These are phyloP conservation scores for Kockovaella imperatae DNA, from an alignment of 768 basidiomycete genomes.

Conservation along the genomic window DNA sequence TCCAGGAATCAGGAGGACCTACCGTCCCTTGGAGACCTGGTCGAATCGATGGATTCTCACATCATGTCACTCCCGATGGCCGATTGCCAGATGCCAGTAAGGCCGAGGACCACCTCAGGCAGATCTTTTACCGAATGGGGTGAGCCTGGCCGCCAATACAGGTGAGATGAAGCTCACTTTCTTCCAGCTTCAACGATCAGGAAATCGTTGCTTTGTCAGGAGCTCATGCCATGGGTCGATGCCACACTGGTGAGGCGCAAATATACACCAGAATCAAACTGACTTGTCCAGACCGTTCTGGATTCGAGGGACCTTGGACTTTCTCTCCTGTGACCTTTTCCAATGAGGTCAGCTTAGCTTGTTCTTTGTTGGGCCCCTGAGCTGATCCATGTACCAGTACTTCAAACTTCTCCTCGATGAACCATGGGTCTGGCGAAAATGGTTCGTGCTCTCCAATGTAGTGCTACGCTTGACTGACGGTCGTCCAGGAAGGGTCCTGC, in stretches of 20 bases:
- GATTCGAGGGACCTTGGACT: conserved; percentile 51
- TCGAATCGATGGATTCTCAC: conserved; percentile 73
- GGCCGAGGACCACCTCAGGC: conserved; percentile 75
- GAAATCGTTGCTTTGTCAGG: conserved; percentile 94
- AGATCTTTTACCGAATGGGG: conserved; percentile 88
- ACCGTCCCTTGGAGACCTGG: conserved; percentile 90
- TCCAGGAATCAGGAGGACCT: conserved; percentile 87
- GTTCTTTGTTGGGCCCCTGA: not conserved
- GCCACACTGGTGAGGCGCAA: conserved; percentile 63
- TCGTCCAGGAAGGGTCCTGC: conserved; percentile 54
- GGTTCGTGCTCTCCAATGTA: conserved; percentile 50
- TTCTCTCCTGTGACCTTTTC: conserved; percentile 60
- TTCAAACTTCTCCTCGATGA: conserved; percentile 71
- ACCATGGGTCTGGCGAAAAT: conserved; percentile 88
- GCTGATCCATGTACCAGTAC: conserved; percentile 47
- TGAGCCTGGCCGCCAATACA: conserved; percentile 27
- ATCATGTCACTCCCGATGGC: conserved; percentile 49
- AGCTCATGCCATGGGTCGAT: conserved; percentile 91
- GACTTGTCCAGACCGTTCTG: conserved; percentile 36
- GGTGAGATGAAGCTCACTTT: not conserved
- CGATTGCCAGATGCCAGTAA: conserved; percentile 61
- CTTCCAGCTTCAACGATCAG: conserved; percentile 73
- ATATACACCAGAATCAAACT: not conserved
- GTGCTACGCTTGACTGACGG: not conserved
- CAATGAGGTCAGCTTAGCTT: conserved; percentile 19